Base-by-base conservation (phyloP, 129 eudicot species). In the Gnaphalium uliginosum region DNA sequence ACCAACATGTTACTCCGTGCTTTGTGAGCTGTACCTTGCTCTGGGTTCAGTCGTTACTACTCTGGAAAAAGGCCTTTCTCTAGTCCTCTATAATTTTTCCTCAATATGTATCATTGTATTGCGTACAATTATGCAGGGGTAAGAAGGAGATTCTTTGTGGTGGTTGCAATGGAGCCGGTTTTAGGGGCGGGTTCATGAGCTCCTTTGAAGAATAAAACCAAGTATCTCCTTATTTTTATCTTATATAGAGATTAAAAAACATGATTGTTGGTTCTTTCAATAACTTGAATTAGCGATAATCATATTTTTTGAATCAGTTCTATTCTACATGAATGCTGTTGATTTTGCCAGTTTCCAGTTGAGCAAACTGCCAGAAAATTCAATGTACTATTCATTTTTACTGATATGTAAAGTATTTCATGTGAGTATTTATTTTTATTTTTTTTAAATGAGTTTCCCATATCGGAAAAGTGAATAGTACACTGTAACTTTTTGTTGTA, bases 161-260 rank as follows among this genome's bases (percentile, higher is more conserved):
- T 15, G 76, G 77, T 53, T 88, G 97, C 73, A 91, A 88, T 75
- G 94, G 97, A 53, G 96, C 96, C 29, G 89, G 89, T 43, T 90
- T 86, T 60, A 21, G 74, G 18, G 96, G 97, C 51, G 94, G 97
- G 66, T 86, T 86, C 84, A 88, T 88, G 91, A 90, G 93, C 84
- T 68, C 73, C 26, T 30, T 50, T 19, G 81, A 81, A 26, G 75
- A 73, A 4, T 79, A 79, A 64, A 48, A 25, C 46, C 2, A 70
- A 18, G 17, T 26, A 50, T 11, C 9, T 1, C 43, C 4, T 53
- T 43, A 5, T 43, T 41, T 24, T 14, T 68, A 24, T 8, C 15
- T 22, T 30, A 18, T 8, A 57, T 15, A 48, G 32, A 56, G 66
- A 19, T 32, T 72, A 33, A 13, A 75, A 21, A 62, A 73, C 9